Evolutionary conservation across 495 filamentous ascomycete genomes (phyloP).

Genomic region (Oleoguttula mirabilis): DNA sequence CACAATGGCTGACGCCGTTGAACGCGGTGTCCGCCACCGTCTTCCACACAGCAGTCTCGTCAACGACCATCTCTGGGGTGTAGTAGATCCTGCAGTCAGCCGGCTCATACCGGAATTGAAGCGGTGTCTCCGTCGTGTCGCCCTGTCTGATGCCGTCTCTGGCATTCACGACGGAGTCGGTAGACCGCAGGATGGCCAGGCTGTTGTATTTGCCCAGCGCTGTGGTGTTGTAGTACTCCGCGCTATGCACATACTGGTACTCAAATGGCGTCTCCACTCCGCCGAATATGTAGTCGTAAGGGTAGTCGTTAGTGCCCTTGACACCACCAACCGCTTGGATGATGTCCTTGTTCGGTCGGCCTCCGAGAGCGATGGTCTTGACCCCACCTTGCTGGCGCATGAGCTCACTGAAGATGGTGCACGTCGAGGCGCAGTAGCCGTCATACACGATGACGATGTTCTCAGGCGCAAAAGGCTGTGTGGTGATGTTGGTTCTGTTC

Average conservation of each 20-base stretch:
- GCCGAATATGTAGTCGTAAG: conserved; percentile 11
- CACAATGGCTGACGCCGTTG: conserved; percentile 15
- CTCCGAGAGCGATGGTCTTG: conserved; percentile 49
- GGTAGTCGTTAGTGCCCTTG: conserved; percentile 35
- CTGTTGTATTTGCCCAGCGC: conserved; percentile 11
- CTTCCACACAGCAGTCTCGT: conserved; percentile 27
- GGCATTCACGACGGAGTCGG: conserved; percentile 18
- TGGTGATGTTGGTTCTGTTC: conserved; percentile 31
- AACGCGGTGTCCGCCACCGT: conserved; percentile 26
- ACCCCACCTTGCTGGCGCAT: conserved; percentile 45
- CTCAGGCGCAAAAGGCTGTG: conserved; percentile 25
- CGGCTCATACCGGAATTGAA: conserved; percentile 30
- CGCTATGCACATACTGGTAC: conserved; percentile 3
- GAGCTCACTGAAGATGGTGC: conserved; percentile 46
- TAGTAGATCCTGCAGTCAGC: conserved; percentile 30
- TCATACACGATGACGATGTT: conserved; percentile 35
- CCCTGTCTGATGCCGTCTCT: conserved; percentile 24
- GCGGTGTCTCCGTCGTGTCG: conserved; percentile 20
- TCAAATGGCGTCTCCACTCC: conserved; percentile 6
- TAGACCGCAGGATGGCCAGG: conserved; percentile 2
- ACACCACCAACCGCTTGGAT: conserved; percentile 55
- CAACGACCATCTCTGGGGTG: conserved; percentile 27
- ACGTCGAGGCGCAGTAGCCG: conserved; percentile 54
- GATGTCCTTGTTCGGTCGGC: conserved; percentile 40
- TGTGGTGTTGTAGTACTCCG: conserved; percentile 14